These are phyloP conservation scores for Heliosperma pusillum DNA, from an alignment of 148 eudicot genomes.

Conservation along the genomic window DNA sequence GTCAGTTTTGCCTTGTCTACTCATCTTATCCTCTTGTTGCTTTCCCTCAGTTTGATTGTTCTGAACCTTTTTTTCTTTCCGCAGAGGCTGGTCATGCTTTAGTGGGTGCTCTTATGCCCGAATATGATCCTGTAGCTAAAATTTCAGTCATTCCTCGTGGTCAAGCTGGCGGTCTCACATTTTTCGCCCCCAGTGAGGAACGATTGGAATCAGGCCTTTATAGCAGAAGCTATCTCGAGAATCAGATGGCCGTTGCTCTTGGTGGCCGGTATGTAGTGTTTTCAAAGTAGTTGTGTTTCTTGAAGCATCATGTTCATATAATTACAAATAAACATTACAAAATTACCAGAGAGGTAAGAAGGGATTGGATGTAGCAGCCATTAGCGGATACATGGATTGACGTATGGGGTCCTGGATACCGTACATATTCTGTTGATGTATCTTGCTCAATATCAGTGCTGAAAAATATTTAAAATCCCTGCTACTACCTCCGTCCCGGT, in stretches of 20 bases:
- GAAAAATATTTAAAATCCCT: neutral
- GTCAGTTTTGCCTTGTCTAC: too few relatives aligned
- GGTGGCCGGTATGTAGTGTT: conserved; percentile 76
- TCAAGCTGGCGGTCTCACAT: conserved; percentile 98
- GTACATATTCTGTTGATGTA: neutral
- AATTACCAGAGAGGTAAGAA: too few relatives aligned
- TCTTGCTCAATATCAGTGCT: neutral
- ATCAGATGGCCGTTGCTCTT: conserved; percentile 99
- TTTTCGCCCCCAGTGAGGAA: conserved; percentile 99
- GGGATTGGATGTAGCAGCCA: neutral
- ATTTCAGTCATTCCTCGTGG: conserved; percentile 99
- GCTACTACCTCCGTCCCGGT: too few relatives aligned
- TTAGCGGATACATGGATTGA: neutral
- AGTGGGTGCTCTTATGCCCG: conserved; percentile 99
- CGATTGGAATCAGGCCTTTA: conserved; percentile 96
- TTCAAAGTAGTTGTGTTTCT: neutral
- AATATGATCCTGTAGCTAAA: conserved; percentile 96
- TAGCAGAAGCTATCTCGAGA: conserved; percentile 94
- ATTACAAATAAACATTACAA: neutral
- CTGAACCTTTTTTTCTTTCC: neutral
- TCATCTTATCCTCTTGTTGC: neutral
- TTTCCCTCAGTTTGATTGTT: conserved; percentile 3
- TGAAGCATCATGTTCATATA: neutral
- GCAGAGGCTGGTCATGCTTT: conserved; percentile 99
- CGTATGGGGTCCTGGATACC: neutral